Conservation (phyloP, 2,329 filamentous ascomycete genomes). For the Colletotrichum lentis region DNA sequence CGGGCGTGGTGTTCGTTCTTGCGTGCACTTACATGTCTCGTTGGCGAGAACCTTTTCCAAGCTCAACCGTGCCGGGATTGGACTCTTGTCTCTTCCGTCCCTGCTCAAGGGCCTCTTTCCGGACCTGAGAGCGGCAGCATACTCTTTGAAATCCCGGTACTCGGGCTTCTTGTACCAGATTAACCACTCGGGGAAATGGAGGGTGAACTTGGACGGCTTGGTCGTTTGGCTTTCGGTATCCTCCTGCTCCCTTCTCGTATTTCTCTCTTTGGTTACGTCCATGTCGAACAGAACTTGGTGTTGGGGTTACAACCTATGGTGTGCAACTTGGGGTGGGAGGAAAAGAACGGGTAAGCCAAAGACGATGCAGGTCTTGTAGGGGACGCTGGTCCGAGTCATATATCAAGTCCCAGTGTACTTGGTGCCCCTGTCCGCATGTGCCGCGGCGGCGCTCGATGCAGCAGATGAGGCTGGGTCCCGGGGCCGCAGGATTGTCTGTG, state of each 20-base stretch:
- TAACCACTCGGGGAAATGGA: constrained; percentile 48
- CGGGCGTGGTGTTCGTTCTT: not conserved
- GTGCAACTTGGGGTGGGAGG: not conserved
- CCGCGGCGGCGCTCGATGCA: not conserved
- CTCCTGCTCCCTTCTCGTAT: constrained; percentile 2
- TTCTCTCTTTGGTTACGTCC: not conserved
- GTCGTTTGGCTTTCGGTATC: not conserved
- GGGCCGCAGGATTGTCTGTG: not conserved
- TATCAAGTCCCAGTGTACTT: not conserved
- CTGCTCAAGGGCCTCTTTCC: constrained; percentile 50
- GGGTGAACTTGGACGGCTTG: constrained; percentile 27
- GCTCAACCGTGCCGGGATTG: constrained; percentile 51
- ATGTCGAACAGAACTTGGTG: not conserved
- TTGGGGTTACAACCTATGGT: not conserved
- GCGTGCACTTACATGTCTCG: constrained; percentile 51
- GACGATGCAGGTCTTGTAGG: not conserved
- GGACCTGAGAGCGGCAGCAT: constrained; percentile 49
- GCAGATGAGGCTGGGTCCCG: constrained; percentile 10
- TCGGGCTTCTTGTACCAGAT: constrained; percentile 60
- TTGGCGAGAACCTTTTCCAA: constrained; percentile 58
- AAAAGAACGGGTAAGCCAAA: no score
- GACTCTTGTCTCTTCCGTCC: constrained; percentile 47
- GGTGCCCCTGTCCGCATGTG: constrained; percentile 9
- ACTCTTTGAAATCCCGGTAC: constrained; percentile 57
- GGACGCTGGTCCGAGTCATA: constrained; percentile 17